phyloP scores from a whole-genome alignment of 1,284 basidiomycete species.

The Sporisorium sorghi region DNA sequence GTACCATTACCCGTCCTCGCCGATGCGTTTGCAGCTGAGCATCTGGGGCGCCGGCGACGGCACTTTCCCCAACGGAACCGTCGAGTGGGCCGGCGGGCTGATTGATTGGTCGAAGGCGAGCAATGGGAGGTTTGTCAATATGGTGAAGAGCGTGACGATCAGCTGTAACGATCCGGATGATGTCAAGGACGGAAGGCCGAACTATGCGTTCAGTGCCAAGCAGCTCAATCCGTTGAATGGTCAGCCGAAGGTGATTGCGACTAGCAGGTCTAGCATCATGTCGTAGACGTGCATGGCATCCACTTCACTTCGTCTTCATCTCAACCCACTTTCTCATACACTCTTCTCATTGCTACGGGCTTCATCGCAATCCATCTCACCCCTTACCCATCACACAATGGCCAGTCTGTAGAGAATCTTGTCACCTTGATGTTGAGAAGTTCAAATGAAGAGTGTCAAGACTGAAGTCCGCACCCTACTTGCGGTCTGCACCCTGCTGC shows the following conservation, averaged over 20 bases:
- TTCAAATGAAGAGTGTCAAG: neutral
- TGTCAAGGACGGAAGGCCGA: constrained; percentile 24
- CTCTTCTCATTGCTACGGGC: neutral
- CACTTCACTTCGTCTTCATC: constrained; percentile 16
- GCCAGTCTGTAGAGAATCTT: no score
- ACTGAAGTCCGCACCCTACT: neutral
- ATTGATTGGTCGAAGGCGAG: constrained; percentile 51
- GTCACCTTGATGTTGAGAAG: no score
- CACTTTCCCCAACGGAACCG: constrained; percentile 36
- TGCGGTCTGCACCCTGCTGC: neutral
- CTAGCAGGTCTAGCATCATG: constrained; percentile 24
- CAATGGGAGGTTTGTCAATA: constrained; percentile 40
- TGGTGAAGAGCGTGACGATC: constrained; percentile 40
- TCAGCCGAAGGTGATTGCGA: constrained; percentile 32
- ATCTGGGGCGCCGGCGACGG: constrained; percentile 57
- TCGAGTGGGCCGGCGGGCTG: constrained; percentile 54
- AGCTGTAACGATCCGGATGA: constrained; percentile 41
- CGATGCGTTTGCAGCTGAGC: constrained; percentile 50
- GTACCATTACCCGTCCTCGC: constrained; percentile 52
- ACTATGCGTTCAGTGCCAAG: constrained; percentile 38
- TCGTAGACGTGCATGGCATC: constrained; percentile 1
- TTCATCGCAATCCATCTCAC: neutral
- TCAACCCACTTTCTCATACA: neutral
- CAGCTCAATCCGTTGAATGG: constrained; percentile 29
- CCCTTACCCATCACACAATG: neutral